phyloP scores from a whole-genome alignment of 2,329 filamentous ascomycete species.

The Dothistroma pini region DNA sequence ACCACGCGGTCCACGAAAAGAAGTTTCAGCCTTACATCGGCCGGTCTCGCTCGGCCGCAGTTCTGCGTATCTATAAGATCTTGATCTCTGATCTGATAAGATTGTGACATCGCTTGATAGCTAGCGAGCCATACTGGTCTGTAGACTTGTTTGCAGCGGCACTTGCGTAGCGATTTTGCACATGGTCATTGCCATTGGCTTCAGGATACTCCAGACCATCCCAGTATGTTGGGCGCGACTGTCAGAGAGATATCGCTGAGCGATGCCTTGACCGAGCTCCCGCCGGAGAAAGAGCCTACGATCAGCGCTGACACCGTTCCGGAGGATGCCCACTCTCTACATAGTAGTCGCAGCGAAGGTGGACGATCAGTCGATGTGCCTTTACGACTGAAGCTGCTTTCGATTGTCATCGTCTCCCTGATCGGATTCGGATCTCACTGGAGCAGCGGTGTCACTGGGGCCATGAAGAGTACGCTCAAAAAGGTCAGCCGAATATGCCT shows the following conservation, averaged over 20 bases:
- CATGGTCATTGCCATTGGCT: neutral
- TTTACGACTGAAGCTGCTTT: conserved; percentile 37
- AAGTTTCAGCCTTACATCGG: neutral
- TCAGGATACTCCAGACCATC: neutral
- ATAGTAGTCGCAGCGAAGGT: conserved; percentile 9
- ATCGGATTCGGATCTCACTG: conserved; percentile 60
- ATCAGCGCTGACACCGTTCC: neutral
- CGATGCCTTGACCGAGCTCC: neutral
- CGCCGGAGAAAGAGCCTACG: neutral
- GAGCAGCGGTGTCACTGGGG: conserved; percentile 58
- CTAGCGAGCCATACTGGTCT: too few species aligned
- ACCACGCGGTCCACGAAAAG: neutral
- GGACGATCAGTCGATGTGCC: conserved; percentile 19
- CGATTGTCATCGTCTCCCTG: conserved; percentile 50
- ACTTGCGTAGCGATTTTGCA: too few species aligned
- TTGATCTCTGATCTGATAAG: conserved; percentile 4
- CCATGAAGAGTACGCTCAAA: conserved; percentile 60
- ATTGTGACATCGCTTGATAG: neutral
- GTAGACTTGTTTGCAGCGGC: neutral
- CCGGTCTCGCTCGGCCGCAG: neutral
- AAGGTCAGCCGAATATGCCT: conserved; percentile 36
- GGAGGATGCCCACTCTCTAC: conserved; percentile 9
- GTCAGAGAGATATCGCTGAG: conserved; percentile 1
- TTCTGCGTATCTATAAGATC: neutral
- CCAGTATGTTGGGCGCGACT: neutral